These are phyloP conservation scores for Saccharomycopsis selenospora DNA, from an alignment of 805 yeast species.

Conservation along the genomic window DNA sequence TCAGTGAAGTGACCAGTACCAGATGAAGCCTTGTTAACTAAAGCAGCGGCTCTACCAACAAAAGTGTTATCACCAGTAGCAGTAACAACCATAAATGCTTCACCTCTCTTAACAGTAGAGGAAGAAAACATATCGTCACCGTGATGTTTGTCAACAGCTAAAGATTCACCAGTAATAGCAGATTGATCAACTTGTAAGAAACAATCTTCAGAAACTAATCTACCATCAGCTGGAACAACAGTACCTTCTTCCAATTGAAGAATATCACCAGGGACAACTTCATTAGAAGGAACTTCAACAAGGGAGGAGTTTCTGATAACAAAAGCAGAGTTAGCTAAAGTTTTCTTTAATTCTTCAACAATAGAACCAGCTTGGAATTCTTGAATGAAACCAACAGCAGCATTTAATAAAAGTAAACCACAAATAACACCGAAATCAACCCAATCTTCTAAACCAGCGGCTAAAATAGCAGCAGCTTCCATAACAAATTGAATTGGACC, in stretches of 20 bases:
- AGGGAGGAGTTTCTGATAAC: slow-evolving; percentile 78
- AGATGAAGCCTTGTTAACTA: slow-evolving; percentile 88
- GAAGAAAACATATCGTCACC: slow-evolving; percentile 89
- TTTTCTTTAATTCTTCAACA: slow-evolving; percentile 93
- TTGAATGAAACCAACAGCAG: slow-evolving; percentile 92
- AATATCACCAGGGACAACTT: slow-evolving; percentile 93
- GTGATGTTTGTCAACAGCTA: slow-evolving; percentile 86
- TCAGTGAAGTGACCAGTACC: slow-evolving; percentile 96
- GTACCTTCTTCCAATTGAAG: slow-evolving; percentile 89
- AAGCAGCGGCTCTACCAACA: slow-evolving; percentile 96
- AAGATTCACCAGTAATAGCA: slow-evolving; percentile 95
- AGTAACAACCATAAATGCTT: slow-evolving; percentile 87
- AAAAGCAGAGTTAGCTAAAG: slow-evolving; percentile 82
- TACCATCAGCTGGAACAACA: slow-evolving; percentile 90
- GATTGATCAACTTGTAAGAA: slow-evolving; percentile 92
- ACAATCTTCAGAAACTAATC: slow-evolving; percentile 77
- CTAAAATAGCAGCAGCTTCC: slow-evolving; percentile 94
- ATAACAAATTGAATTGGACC: slow-evolving; percentile 96
- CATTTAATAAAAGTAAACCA: slow-evolving; percentile 80
- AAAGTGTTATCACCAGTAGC: slow-evolving; percentile 94
- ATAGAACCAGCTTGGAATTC: slow-evolving; percentile 98
- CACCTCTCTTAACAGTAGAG: slow-evolving; percentile 93
- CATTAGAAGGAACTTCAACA: slow-evolving; percentile 70
- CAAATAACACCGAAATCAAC: slow-evolving; percentile 97
- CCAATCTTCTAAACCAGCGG: slow-evolving; percentile 97